Base-by-base conservation (phyloP, 208 protist species). In the Trypanosoma boissoni region DNA sequence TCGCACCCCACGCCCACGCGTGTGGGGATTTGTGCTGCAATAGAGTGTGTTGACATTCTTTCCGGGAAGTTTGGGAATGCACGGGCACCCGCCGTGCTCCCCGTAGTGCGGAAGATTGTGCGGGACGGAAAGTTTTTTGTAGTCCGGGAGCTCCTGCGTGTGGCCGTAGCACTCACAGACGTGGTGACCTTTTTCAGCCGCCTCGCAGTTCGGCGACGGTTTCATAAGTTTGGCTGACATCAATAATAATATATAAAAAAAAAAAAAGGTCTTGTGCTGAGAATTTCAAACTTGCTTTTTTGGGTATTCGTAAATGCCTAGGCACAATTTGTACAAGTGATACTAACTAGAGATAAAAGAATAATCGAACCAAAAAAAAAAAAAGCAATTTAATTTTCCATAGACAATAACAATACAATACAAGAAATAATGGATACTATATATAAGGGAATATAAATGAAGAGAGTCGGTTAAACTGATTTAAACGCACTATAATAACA, bases 31-130 rank as follows among this genome's bases (percentile, higher is more conserved):
- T 28, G 28, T 51, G 27, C 57, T 51, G 50, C 52, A 54, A 39
- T 54, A 62, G 5, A 54, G 31, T 18, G 48, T 56, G 53, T 53
- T 64, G 26, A 54, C 42, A 26, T 43, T 24, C n/a, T 49, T 58
- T 37, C 36, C 31, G 36, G 46, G 41, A 7, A 9, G 52, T 10
- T 45, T 71, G 4, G 41, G 37, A 16, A 76, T 80, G 41, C 83
- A 90, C 23, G 83, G 83, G 61, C 83, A 90, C 20, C 68, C 71
- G 42, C 68, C 27, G 41, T 51, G 10, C 14, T 76, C 74, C 3
- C 78, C 83, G 64, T 90, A 75, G 2, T 76, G 76, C 61, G 86
- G 78, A 46, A 90, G 64, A n/a, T 78, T 90, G 48, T 64, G 64
- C 0, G 83, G 83, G 41, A 74, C 68, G 36, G 67, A 70, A 41